Conservation (phyloP, 306 rosid genomes). For the Gleditsia sinensis region DNA sequence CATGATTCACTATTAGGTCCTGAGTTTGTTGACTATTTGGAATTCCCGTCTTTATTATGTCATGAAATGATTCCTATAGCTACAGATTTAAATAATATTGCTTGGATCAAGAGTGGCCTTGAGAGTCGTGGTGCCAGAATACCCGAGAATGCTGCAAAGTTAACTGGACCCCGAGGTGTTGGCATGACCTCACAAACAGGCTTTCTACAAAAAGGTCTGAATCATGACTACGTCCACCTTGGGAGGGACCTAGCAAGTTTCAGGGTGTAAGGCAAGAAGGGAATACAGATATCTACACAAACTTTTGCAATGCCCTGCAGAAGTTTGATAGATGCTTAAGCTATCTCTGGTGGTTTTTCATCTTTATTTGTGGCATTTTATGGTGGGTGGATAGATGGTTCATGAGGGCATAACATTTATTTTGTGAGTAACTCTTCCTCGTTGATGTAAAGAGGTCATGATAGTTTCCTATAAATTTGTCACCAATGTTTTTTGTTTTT, state of each 20-base stretch:
- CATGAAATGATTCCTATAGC: slow-evolving; percentile 55
- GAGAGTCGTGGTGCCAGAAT: slow-evolving; percentile 37
- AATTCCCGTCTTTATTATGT: slow-evolving; percentile 55
- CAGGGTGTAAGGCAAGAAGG: slow-evolving; percentile 50
- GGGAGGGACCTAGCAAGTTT: slow-evolving; percentile 49
- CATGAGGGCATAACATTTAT: background rate
- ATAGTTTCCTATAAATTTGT: background rate
- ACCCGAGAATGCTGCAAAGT: slow-evolving; percentile 35
- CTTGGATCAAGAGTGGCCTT: slow-evolving; percentile 76
- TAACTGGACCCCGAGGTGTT: slow-evolving; percentile 31
- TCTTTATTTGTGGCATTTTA: background rate
- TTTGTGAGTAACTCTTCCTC: slow-evolving; percentile 9
- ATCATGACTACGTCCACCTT: slow-evolving; percentile 34
- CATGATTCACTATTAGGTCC: slow-evolving; percentile 61
- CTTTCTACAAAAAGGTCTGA: slow-evolving; percentile 29
- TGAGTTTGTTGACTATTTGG: slow-evolving; percentile 63
- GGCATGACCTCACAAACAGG: slow-evolving; percentile 28
- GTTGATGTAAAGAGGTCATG: background rate
- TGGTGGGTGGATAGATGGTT: slow-evolving; percentile 27
- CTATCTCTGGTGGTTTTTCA: slow-evolving; percentile 32
- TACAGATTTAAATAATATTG: slow-evolving; percentile 64
- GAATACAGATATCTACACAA: slow-evolving; percentile 51
- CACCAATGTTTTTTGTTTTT: background rate
- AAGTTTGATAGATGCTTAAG: slow-evolving; percentile 54
- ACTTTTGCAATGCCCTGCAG: slow-evolving; percentile 53